Base-by-base conservation (phyloP, 306 rosid species). In the Lathyrus oleraceus region DNA sequence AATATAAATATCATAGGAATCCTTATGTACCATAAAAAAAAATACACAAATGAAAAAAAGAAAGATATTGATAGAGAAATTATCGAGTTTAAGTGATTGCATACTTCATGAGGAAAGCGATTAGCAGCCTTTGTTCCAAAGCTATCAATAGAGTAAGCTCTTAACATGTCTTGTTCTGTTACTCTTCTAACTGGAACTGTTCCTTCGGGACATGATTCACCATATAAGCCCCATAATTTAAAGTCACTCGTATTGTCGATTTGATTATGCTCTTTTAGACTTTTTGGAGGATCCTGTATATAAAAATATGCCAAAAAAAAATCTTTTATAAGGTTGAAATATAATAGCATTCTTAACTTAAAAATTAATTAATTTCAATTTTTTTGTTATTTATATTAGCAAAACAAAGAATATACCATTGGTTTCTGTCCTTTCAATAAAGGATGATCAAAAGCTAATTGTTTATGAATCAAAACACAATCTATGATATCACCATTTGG, bases 391-490 rank as follows among this genome's bases (percentile, higher is more conserved):
- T 8, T 17, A 5, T 63, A 62, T 3, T 8, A 4, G 10, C 5
- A 49, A 53, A 52, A 32, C 6, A 0, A 61, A 10, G 12, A 60
- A 28, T 2, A 60, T 85, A 93, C 98, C 91, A 94, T 32, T 83
- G 96, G 96, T 75, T 75, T 85, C 12, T 83, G 85, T 11, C 88
- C 97, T 68, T 75, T 83, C 48, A 94, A 79, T 7, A 53, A 73
- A 53, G 99, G 97, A 79, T 94, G 96, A 73, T 94, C 99, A 74
- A 94, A 94, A 68, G 97, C 96, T 21, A 92, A 89, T 78, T 94
- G 99, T 8, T 59, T 78, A 73, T 88, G 88, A 75, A 89, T 85
- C 4, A 36, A 57, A 56, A 94, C 91, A 63, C 99, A 94, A 23
- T 94, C 99, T 72, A 94, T 91, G 20, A 86, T 53, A 83, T 94